phyloP scores from a whole-genome alignment of 371 early-diverging fungal genomes.

The Conidiobolus incongruus region DNA sequence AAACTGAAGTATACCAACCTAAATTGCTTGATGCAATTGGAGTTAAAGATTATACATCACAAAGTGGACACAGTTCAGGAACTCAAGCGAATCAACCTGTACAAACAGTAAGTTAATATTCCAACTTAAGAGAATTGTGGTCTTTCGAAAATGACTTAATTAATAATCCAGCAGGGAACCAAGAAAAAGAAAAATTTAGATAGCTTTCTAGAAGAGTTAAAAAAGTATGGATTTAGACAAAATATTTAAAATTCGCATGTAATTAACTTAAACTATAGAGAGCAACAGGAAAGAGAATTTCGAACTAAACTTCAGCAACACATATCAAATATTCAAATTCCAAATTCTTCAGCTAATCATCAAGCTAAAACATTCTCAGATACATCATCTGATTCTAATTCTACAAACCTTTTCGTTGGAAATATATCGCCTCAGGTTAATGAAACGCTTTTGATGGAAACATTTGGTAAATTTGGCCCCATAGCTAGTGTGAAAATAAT shows the following conservation, averaged over 20 bases:
- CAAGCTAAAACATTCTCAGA: slow-evolving; percentile 10
- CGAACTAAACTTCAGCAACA: not conserved
- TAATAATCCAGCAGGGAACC: too few species aligned
- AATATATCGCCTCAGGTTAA: slow-evolving; percentile 50
- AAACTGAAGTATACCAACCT: not conserved
- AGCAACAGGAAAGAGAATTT: not conserved
- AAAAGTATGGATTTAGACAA: too few species aligned
- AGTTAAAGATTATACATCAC: too few species aligned
- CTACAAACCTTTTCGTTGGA: slow-evolving; percentile 77
- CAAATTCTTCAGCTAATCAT: not conserved
- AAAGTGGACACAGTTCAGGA: too few species aligned
- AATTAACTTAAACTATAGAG: not conserved
- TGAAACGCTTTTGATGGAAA: slow-evolving; percentile 42
- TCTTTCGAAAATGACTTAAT: too few species aligned
- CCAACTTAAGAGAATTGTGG: too few species aligned
- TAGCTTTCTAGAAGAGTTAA: slow-evolving; percentile 61
- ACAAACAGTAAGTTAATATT: too few species aligned
- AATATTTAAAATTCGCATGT: too few species aligned
- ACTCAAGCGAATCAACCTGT: too few species aligned
- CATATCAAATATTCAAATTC: not conserved
- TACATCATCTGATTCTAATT: slow-evolving; percentile 45
- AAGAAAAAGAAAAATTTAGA: slow-evolving; percentile 61
- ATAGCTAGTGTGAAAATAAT: slow-evolving; percentile 87
- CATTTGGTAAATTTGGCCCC: slow-evolving; percentile 64
- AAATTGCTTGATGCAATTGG: not conserved